These are phyloP conservation scores for Aaosphaeria pasadenensis DNA, from an alignment of 2,329 filamentous ascomycete species.

Conservation along the genomic window DNA sequence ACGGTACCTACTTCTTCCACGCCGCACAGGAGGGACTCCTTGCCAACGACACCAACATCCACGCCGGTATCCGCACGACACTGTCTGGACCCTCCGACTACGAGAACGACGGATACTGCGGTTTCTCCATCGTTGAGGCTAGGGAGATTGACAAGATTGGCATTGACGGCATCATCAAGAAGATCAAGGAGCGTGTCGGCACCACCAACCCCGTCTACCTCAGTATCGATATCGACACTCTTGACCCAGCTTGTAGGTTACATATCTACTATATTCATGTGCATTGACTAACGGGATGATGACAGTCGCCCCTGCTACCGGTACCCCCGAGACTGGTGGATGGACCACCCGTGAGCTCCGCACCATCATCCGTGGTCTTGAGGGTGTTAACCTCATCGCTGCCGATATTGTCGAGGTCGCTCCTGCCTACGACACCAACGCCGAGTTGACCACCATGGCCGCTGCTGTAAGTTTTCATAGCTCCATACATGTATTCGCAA, in stretches of 20 bases:
- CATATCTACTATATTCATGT: neutral
- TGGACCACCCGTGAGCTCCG: constrained; percentile 72
- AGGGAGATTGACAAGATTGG: constrained; percentile 68
- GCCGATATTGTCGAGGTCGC: constrained; percentile 74
- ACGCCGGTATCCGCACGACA: constrained; percentile 82
- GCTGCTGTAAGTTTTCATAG: constrained; percentile 49
- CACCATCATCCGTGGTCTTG: constrained; percentile 67
- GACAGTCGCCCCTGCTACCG: constrained; percentile 66
- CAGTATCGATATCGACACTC: constrained; percentile 81
- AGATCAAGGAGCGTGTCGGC: constrained; percentile 72
- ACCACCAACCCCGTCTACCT: constrained; percentile 74
- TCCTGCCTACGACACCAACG: constrained; percentile 70
- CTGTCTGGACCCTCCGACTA: constrained; percentile 76
- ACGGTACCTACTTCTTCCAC: constrained; percentile 88
- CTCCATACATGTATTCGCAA: neutral
- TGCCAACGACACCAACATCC: constrained; percentile 80
- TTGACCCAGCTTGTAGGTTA: constrained; percentile 72
- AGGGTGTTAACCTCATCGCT: constrained; percentile 66
- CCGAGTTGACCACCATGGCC: constrained; percentile 71
- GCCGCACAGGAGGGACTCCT: constrained; percentile 75
- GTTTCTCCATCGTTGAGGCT: constrained; percentile 78
- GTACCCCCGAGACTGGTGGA: constrained; percentile 72
- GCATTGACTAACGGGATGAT: neutral
- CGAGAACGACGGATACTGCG: constrained; percentile 81
- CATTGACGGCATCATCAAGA: constrained; percentile 72